Evolutionary conservation across 108 stramenopile genomes (phyloP).

Genomic region (Nitzschia putrida): DNA sequence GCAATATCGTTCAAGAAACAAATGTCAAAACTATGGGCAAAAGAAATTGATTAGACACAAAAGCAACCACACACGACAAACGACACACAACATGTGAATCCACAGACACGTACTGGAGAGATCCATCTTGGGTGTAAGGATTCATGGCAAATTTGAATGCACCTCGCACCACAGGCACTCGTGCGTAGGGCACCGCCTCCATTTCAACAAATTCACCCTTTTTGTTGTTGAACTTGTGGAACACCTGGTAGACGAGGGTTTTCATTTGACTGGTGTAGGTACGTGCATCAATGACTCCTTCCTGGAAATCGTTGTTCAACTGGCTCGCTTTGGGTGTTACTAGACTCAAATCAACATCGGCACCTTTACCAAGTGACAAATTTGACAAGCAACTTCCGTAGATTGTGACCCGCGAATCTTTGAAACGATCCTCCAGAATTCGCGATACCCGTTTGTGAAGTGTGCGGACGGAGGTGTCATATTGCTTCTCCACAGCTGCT

Average conservation of each 20-base stretch:
- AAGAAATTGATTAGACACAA: background rate
- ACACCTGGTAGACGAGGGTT: conserved; percentile 47
- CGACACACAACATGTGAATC: conserved; percentile 1
- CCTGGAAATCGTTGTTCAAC: conserved; percentile 49
- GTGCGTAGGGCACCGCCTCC: conserved; percentile 57
- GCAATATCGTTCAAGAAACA: conserved; percentile 88
- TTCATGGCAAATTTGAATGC: conserved; percentile 51
- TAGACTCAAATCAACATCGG: conserved; percentile 76
- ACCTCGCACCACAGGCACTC: conserved; percentile 83
- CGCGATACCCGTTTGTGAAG: conserved; percentile 28
- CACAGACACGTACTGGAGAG: conserved; percentile 39
- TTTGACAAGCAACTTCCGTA: conserved; percentile 78
- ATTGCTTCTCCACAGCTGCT: conserved; percentile 13
- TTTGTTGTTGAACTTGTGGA: conserved; percentile 27
- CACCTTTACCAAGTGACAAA: conserved; percentile 60
- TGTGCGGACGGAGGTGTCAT: conserved; percentile 26
- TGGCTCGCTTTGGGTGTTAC: conserved; percentile 46
- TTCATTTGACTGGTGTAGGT: conserved; percentile 60
- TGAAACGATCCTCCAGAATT: conserved; percentile 33
- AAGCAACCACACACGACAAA: background rate
- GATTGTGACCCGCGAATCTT: conserved; percentile 40
- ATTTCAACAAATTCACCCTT: conserved; percentile 47
- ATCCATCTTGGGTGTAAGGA: conserved; percentile 67
- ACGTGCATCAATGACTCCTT: conserved; percentile 42
- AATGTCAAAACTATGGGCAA: conserved; percentile 59